These are phyloP conservation scores for Chiua virens DNA, from an alignment of 768 basidiomycete genomes.

Conservation along the genomic window DNA sequence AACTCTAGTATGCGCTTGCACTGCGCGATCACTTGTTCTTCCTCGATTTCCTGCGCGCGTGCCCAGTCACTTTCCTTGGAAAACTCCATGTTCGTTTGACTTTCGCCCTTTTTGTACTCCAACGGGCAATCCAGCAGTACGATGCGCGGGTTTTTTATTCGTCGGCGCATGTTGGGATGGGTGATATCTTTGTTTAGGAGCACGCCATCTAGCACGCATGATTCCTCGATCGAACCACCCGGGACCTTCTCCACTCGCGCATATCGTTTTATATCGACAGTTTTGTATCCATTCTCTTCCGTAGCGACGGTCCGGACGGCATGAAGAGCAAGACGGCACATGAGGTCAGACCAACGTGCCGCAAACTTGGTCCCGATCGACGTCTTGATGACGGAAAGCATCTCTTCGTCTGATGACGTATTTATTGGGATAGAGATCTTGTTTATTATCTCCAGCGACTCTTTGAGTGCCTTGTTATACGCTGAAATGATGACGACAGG, in stretches of 20 bases:
- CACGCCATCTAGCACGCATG: conserved; percentile 81
- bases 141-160: conserved; percentile 88
- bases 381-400: conserved; percentile 96
- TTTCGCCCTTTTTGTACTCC: conserved; percentile 99
- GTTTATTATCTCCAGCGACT: conserved; percentile 86
- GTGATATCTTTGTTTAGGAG: conserved; percentile 99
- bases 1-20: conserved; percentile 87
- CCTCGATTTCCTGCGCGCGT: conserved; percentile 89
- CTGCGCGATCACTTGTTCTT: conserved; percentile 91
- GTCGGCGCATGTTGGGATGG: conserved; percentile 92
- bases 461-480: conserved; percentile 93
- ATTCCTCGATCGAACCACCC: conserved; percentile 96
- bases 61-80: conserved; percentile 93
- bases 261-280: conserved; percentile 97
- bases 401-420: conserved; percentile 78
- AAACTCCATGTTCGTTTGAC: conserved; percentile 98
- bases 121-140: conserved; percentile 91
- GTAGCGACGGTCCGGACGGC: conserved; percentile 88
- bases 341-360: conserved; percentile 93
- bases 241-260: conserved; percentile 97
- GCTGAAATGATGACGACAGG: conserved; percentile 99
- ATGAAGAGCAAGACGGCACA: conserved; percentile 92
- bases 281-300: conserved; percentile 74
- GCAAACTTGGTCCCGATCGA: conserved; percentile 99
- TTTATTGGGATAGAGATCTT: conserved; percentile 90